Evolutionary conservation across 352 stramenopile genomes (phyloP).

Genomic region (Phytophthora vignae): DNA sequence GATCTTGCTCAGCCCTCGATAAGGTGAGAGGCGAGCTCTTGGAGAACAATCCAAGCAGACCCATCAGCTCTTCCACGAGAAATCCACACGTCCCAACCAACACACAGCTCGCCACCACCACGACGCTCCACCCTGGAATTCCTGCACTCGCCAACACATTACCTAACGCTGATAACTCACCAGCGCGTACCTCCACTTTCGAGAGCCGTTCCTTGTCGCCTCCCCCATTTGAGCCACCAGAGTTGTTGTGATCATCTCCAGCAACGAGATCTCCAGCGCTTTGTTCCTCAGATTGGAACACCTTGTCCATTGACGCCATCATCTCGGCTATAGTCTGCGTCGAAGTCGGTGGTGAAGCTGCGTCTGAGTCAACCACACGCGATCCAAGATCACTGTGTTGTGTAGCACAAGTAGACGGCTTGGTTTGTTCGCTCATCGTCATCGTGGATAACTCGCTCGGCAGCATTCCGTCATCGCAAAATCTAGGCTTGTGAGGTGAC

Average conservation of each 20-base stretch:
- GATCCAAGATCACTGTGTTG: conserved; percentile 19
- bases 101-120: conserved; percentile 49
- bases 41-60: conserved; percentile 39
- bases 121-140: conserved; percentile 57
- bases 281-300: conserved; percentile 1
- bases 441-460: conserved; percentile 24
- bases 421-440: conserved; percentile 17
- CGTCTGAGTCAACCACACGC: conserved; percentile 14
- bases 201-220: conserved; percentile 14
- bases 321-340: conserved; percentile 35
- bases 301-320: conserved; percentile 26
- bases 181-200: neutral
- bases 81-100: conserved; percentile 57
- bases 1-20: conserved; percentile 45
- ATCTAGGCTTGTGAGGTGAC: conserved; percentile 1
- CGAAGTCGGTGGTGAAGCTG: conserved; percentile 12
- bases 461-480: neutral
- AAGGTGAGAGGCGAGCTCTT: conserved; percentile 38
- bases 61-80: conserved; percentile 64
- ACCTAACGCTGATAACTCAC: neutral
- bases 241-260: conserved; percentile 13
- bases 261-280: conserved; percentile 9
- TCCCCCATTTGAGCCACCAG: conserved; percentile 7
- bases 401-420: conserved; percentile 13
- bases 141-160: conserved; percentile 1